Percentiles rank a stretch among this genome's conserved stretches.
These are phyloP conservation scores for Priceomyces fermenticarens DNA, from an alignment of 805 yeast species.

Conservation along the genomic window DNA sequence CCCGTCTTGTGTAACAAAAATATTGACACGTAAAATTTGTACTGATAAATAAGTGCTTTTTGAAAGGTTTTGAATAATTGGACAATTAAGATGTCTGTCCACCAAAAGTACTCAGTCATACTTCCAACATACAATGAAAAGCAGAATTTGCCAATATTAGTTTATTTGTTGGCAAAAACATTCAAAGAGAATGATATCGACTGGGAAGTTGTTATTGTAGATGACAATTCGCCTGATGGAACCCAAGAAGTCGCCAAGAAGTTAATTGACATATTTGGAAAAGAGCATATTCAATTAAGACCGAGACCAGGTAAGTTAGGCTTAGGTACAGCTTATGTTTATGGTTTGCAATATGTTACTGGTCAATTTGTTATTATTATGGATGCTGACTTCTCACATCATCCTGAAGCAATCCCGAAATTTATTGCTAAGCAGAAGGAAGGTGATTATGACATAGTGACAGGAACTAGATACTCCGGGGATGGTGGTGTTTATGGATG, in stretches of 20 bases:
- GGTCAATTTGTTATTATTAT: constrained; percentile 76
- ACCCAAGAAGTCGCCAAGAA: constrained; percentile 71
- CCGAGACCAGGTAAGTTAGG: constrained; percentile 79
- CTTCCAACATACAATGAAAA: constrained; percentile 78
- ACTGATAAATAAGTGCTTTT: neutral
- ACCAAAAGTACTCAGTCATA: constrained; percentile 63
- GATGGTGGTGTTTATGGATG: constrained; percentile 83
- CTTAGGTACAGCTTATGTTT: constrained; percentile 77
- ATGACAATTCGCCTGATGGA: constrained; percentile 80
- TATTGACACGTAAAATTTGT: neutral
- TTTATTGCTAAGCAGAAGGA: constrained; percentile 62
- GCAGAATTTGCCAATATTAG: constrained; percentile 59
- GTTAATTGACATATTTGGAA: constrained; percentile 55
- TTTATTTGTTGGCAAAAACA: constrained; percentile 66
- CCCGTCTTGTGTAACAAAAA: neutral
- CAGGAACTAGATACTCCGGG: constrained; percentile 71
- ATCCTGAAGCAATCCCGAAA: constrained; percentile 75
- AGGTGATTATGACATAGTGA: constrained; percentile 50
- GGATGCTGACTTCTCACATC: constrained; percentile 86
- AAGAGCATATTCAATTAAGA: constrained; percentile 57
- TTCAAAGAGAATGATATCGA: constrained; percentile 54
- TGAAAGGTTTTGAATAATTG: neutral
- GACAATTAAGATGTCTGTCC: constrained; percentile 7
- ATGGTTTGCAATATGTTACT: constrained; percentile 66
- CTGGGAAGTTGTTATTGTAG: constrained; percentile 79